Base-by-base conservation (phyloP, 129 eudicot species). In the Solidago caesia region DNA sequence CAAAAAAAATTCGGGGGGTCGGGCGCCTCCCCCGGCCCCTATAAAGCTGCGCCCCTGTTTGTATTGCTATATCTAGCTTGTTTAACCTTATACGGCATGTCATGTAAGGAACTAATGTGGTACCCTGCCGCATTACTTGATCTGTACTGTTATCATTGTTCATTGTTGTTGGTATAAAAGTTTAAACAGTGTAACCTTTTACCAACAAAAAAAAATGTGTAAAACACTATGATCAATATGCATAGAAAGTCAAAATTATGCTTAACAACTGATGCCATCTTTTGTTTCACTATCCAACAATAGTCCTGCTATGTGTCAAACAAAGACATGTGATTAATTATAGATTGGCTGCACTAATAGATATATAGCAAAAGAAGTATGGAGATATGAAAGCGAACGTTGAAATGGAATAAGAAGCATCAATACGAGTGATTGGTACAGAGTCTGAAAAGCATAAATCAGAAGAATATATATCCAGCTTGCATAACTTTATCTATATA, bases 361-460 rank as follows among this genome's bases (percentile, higher is more conserved):
- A 45, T 73, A 12, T 27, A 4, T 57, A 73, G 8, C 13, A 60
- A 73, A 60, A 21, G 13, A 25, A 26, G 44, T 27, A 2, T 26
- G 7, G 9, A 2, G 7, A 39, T 51, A 48, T 47, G 26, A 44
- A 44, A 73, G 13, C 8, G 44, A 63, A 44, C n/a, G 26, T 45
- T 59, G 4, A 56, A 77, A 69, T 29, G 75, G 71, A 70, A 33
- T 33, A 29, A 68, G 6, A 60, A 61, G 45, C 46, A 77, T 48
- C 45, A 41, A 47, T 44, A 55, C 45, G 68, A 39, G 60, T 49
- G 64, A 72, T 44, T 58, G 61, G 55, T 64, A 56, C 78, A 64
- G 29, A 72, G 46, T 45, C 55, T 44, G 21, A 73, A 66, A 77
- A 57, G 74, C 83, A 79, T 53, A 79, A 44, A 72, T 5, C 14